phyloP scores from a whole-genome alignment of 2,329 filamentous ascomycete genomes.

The Calonectria pseudoreteaudii region DNA sequence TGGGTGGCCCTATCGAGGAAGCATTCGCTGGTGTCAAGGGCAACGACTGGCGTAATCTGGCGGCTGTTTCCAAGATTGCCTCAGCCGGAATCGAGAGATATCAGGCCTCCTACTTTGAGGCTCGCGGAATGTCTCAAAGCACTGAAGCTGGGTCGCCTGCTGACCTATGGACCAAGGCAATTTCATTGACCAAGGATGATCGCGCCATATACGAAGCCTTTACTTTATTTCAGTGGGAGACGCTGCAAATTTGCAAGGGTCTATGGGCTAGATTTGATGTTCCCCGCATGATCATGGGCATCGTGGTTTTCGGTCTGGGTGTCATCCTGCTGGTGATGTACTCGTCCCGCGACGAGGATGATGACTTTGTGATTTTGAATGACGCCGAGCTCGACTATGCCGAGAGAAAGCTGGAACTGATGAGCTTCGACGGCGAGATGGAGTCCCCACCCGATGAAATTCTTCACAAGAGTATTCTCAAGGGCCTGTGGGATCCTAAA shows the following conservation, averaged over 20 bases:
- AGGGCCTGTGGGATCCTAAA: slow-evolving; percentile 50
- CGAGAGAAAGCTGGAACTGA: slow-evolving; percentile 68
- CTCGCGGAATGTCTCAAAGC: slow-evolving; percentile 74
- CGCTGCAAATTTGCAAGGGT: slow-evolving; percentile 80
- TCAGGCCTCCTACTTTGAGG: slow-evolving; percentile 83
- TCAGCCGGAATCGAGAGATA: slow-evolving; percentile 91
- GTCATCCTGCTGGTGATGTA: slow-evolving; percentile 80
- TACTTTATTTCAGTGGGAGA: slow-evolving; percentile 80
- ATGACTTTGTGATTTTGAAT: slow-evolving; percentile 65
- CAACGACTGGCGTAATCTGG: slow-evolving; percentile 81
- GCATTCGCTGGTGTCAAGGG: slow-evolving; percentile 82
- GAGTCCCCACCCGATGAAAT: slow-evolving; percentile 55
- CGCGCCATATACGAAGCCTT: slow-evolving; percentile 68
- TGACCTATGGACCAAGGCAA: slow-evolving; percentile 62
- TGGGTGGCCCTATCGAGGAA: slow-evolving; percentile 93
- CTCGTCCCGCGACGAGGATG: slow-evolving; percentile 69
- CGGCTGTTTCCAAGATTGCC: slow-evolving; percentile 79
- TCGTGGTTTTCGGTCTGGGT: slow-evolving; percentile 75
- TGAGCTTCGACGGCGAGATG: slow-evolving; percentile 49
- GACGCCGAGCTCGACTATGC: slow-evolving; percentile 69
- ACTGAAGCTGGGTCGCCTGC: slow-evolving; percentile 55
- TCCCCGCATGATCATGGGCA: slow-evolving; percentile 84
- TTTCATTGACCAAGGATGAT: slow-evolving; percentile 53
- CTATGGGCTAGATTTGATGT: slow-evolving; percentile 96
- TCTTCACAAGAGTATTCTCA: slow-evolving; percentile 49